Percentiles rank a stretch among this genome's conserved stretches.
Conservation (phyloP, 352 stramenopile species). For the Phytophthora pluvialis region DNA sequence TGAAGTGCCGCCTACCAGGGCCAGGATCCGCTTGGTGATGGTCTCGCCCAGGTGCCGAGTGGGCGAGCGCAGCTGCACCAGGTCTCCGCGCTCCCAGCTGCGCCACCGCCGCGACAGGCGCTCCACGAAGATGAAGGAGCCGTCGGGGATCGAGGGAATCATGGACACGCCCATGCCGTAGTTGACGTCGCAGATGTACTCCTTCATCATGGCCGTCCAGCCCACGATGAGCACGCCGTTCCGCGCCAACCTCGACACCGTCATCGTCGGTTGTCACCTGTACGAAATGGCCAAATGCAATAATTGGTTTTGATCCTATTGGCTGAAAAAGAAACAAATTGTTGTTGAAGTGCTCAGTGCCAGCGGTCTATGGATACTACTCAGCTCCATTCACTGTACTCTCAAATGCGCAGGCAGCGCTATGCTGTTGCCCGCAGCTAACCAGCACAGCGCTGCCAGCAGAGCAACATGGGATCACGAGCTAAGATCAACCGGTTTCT, state of each 20-base stretch:
- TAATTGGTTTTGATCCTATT: constrained; percentile 1
- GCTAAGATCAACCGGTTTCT: no score
- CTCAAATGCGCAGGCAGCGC: no score
- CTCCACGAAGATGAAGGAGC: constrained; percentile 87
- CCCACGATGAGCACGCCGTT: constrained; percentile 64
- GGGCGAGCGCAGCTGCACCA: constrained; percentile 86
- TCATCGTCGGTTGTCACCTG: neutral
- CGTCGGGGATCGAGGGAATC: constrained; percentile 78
- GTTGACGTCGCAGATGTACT: constrained; percentile 77
- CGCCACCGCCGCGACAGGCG: constrained; percentile 74
- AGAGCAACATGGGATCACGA: no score
- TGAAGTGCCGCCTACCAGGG: constrained; percentile 51
- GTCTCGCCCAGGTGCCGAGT: constrained; percentile 73
- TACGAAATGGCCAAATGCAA: neutral
- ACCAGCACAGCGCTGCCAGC: no score
- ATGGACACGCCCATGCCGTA: constrained; percentile 90
- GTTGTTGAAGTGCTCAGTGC: constrained; percentile 9
- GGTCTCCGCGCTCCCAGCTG: constrained; percentile 69
- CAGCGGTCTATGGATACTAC: no score
- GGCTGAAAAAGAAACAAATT: constrained; percentile 12
- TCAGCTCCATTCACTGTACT: no score
- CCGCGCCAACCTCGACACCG: constrained; percentile 35
- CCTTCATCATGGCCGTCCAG: constrained; percentile 69
- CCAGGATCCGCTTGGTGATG: constrained; percentile 90
- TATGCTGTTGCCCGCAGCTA: no score